Evolutionary conservation across 768 basidiomycete genomes (phyloP), one percentile per base, ranked within the genome.

Genomic region (Lyophyllum atratum): DNA sequence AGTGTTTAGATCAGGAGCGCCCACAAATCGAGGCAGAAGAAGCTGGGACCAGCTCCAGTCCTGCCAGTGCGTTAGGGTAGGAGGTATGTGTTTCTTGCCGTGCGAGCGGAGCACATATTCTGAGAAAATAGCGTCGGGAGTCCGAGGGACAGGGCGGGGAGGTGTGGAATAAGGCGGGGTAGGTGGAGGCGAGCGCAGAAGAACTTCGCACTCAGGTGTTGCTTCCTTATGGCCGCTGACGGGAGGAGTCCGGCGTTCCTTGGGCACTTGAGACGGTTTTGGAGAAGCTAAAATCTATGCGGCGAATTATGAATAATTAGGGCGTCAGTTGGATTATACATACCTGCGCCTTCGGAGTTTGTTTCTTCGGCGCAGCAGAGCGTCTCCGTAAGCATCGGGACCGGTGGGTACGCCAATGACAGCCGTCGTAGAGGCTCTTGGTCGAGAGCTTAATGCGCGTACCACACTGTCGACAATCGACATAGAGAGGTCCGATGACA

Each of bases 361-460:
- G 55, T 52, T 49, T 62, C 52, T 59, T 55, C 0, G 47, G 47
- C 28, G 29, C 49, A 54, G 31, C 50, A 46, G 42, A 49, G 25
- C 55, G 55, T 48, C 76, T 80, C 70, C 79, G 84, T 52, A 83
- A 66, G 67, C 88, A 90, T 28, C 86, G 77, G 39, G 75, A 75
- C 29, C 83, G 77, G 64, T 90, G 88, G 60, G 81, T 85, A 44
- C 72, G 67, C 88, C 88, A 90, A 68, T 90, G 87, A 63, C 80
- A 81, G 28, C 79, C 77, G 63, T 90, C 88, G 62, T 80, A 90
- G 21, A 76, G 75, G 68, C 85, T 86, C 71, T 89, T 89, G 29
- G 76, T 69, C 15, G 87, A 89, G 25, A 90, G 80, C 67, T 87
- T 87, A 70, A 90, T 88, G 14, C 73, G 71, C 26, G 64, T 70